Conservation (phyloP, 306 rosid species). For the Malus sieversii region DNA sequence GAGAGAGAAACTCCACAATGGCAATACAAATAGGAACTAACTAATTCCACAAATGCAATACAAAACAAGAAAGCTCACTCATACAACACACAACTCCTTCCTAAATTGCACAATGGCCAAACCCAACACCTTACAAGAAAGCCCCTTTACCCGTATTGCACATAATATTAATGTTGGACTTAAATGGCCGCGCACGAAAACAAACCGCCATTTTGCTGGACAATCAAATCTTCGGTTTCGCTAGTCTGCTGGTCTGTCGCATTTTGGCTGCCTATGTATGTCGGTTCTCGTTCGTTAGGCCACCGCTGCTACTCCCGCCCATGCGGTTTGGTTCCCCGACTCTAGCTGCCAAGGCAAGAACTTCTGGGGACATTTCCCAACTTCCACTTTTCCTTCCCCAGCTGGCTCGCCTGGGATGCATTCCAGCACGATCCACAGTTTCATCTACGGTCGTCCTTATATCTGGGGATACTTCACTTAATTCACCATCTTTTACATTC, state of each 20-base stretch:
- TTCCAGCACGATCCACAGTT: slow-evolving; percentile 44
- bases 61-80: slow-evolving; percentile 46
- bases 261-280: slow-evolving; percentile 18
- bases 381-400: slow-evolving; percentile 99
- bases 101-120: slow-evolving; percentile 34
- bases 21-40: slow-evolving; percentile 28
- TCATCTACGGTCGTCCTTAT: slow-evolving; percentile 68
- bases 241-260: neutral
- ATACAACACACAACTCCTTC: slow-evolving; percentile 51
- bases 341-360: slow-evolving; percentile 82
- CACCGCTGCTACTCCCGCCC: slow-evolving; percentile 56
- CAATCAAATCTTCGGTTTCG: slow-evolving; percentile 21
- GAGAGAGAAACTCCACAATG: slow-evolving; percentile 26
- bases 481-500: slow-evolving; percentile 66
- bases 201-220: slow-evolving; percentile 11
- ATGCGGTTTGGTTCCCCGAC: slow-evolving; percentile 64
- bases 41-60: slow-evolving; percentile 38
- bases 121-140: slow-evolving; percentile 34
- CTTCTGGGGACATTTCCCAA: slow-evolving; percentile 99
- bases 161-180: slow-evolving; percentile 34
- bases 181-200: slow-evolving; percentile 26
- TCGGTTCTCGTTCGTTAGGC: slow-evolving; percentile 34
- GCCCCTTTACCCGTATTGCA: slow-evolving; percentile 37
- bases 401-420: slow-evolving; percentile 86
- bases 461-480: slow-evolving; percentile 72